Base-by-base conservation (phyloP, 129 eudicot genomes). In the Helianthus annuus region DNA sequence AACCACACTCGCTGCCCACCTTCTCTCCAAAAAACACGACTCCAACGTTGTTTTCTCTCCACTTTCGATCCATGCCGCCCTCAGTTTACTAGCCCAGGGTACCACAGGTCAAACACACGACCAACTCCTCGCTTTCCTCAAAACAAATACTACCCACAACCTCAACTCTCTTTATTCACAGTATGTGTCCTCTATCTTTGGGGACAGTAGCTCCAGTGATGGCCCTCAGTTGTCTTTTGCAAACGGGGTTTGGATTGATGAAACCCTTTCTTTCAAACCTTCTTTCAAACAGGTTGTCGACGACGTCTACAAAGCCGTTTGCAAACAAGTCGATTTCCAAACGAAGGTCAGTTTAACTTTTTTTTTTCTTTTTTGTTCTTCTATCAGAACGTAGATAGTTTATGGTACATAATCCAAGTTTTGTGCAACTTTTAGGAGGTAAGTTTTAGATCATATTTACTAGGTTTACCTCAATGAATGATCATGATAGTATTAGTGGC, bases 191-290 rank as follows among this genome's bases (percentile, higher is more conserved):
- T 71, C 63, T 24, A 77, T 85, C 57, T 69, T 85, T 3, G 79
- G 85, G 55, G 89, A 91, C 68, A 89, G 89, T 0, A 64, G 84
- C 66, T 66, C 79, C 45, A 46, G 36, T 16, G 89, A 95, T 27
- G 89, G 97, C 13, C 95, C 97, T 13, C 72, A 73, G 14, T 24
- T 91, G 75, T 49, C 79, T 19, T 85, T 85, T 55, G 88, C 76
- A 9, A 88, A 85, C 27, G 85, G 91, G 3, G 73, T 85, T 24
- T 90, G 97, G 97, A 78, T 87, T 39, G 97, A 90, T 12, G 66
- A 69, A 63, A 78, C 82, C 1, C n/a, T 88, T 34, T 6, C 61
- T 17, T 63, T 87, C 9, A 85, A 83, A 79, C 74, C 83, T 4
- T 13, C 66, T 48, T 91, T 83, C 64, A 80, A 72, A 66, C 73